Evolutionary conservation across 1,284 basidiomycete genomes (phyloP).

Genomic region (Apiotrichum gamsii): DNA sequence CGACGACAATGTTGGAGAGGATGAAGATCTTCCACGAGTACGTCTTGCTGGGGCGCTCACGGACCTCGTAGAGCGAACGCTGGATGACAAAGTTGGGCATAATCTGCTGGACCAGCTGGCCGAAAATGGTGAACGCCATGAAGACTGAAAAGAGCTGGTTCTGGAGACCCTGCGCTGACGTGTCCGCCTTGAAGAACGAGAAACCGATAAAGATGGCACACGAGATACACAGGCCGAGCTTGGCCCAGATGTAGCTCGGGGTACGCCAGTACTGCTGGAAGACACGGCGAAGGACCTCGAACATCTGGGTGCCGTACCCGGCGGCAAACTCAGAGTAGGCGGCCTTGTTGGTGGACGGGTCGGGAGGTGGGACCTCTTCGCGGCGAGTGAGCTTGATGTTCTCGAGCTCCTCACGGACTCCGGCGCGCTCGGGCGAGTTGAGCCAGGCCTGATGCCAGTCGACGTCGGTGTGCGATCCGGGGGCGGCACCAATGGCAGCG

Average conservation of each 20-base stretch:
- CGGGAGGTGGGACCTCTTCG: constrained; percentile 22
- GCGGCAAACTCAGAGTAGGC: constrained; percentile 54
- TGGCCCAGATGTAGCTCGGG: constrained; percentile 69
- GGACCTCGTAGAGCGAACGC: constrained; percentile 61
- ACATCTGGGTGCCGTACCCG: constrained; percentile 53
- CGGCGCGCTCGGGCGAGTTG: constrained; percentile 46
- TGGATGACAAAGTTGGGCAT: constrained; percentile 51
- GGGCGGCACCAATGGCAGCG: constrained; percentile 64
- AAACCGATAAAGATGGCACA: constrained; percentile 51
- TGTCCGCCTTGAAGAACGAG: constrained; percentile 60
- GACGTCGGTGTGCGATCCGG: constrained; percentile 53
- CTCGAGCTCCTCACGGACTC: constrained; percentile 48
- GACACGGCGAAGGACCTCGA: constrained; percentile 54
- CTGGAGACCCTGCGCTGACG: constrained; percentile 65
- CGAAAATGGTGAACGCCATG: constrained; percentile 48
- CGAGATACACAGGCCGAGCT: constrained; percentile 52
- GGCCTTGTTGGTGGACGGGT: constrained; percentile 24
- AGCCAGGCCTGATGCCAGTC: constrained; percentile 71
- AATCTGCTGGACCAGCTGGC: constrained; percentile 48
- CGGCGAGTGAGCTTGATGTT: constrained; percentile 43
- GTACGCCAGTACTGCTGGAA: constrained; percentile 57
- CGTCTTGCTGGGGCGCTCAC: constrained; percentile 68
- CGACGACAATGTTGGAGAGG: constrained; percentile 45
- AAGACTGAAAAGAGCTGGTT: constrained; percentile 66
- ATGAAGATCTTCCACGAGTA: constrained; percentile 74